A percentile compares a stretch with the other conserved stretches of the same genome.
phyloP scores from a whole-genome alignment of 1,284 basidiomycete species.

The Ustilago sp. region DNA sequence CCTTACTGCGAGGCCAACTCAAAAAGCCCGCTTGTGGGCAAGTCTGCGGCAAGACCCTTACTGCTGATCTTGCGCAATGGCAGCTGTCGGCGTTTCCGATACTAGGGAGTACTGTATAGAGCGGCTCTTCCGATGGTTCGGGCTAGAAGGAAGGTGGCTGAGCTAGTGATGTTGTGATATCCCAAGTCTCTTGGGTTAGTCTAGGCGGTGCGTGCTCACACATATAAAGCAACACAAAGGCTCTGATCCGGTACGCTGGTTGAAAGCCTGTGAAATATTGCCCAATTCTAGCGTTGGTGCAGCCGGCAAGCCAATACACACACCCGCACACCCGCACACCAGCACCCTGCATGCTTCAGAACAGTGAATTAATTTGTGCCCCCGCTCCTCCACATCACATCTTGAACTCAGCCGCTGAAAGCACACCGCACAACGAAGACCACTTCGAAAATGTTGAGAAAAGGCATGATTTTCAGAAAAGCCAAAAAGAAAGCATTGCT shows the following conservation, averaged over 20 bases:
- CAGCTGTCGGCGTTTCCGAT: not conserved
- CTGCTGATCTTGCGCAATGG: not conserved
- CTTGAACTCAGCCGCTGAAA: not conserved
- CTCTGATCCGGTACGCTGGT: not conserved
- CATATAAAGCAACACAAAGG: not conserved
- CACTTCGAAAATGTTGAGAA: conserved; percentile 3
- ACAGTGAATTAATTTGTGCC: not conserved
- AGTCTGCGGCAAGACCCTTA: not conserved
- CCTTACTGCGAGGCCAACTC: not conserved
- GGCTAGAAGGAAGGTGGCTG: conserved; percentile 2
- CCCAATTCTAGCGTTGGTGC: conserved; percentile 1
- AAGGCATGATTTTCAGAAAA: conserved; percentile 1
- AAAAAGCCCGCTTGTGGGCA: not conserved
- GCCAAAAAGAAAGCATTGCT: not conserved
- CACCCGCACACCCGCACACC: not conserved
- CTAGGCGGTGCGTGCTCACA: not conserved
- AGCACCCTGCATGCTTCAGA: conserved; percentile 23
- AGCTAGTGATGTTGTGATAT: conserved; percentile 10
- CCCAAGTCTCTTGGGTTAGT: not conserved
- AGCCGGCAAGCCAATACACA: conserved; percentile 5
- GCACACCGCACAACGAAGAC: not conserved
- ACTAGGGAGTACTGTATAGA: too few species aligned
- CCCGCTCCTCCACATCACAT: conserved; percentile 22
- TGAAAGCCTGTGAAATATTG: not conserved
- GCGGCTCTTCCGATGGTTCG: not conserved